Base-by-base conservation (phyloP, 116 monocot species). In the Zostera marina region DNA sequence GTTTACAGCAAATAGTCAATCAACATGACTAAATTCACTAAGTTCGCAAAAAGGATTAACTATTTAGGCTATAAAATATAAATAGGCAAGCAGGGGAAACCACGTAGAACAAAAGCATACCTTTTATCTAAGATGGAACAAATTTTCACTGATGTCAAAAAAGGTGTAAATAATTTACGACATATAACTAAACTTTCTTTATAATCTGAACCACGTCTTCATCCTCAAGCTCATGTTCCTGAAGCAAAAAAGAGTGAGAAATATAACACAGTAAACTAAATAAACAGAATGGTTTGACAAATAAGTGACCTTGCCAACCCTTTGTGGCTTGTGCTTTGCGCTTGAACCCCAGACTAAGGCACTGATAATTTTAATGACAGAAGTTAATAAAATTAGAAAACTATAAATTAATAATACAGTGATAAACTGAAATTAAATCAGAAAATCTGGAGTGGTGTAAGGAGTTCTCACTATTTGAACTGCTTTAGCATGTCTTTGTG, bases 191-290 rank as follows among this genome's bases (percentile, higher is more conserved):
- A 16, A 94, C 72, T 60, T 94, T 94, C 78, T 94, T 94, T 47
- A 94, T 88, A 48, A 94, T 94, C 69, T 94, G 94, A 70, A 94
- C 94, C 8, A 88, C 94, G 61, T 94, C 94, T 70, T 94, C 94
- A 68, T 94, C 94, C 44, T 94, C 88, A 45, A 94, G 84, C 64
- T 88, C 94, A 60, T 94, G 94, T 56, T 94, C 88, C 94, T 88
- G 66, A 44, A 82, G 1, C 13, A 65, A 26, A 67, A 11, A 22
- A 54, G 42, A 54, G 23, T 17, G 58, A 38, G n/a, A 51, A 20
- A 13, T 5, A 15, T 59, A 14, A 59, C 2, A 60, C 32, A 53
- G 22, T 11, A 53, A 52, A 51, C 0, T 41, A 16, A 51, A 44
- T 19, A 7, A 47, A 57, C 7, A 20, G 24, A 19, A 16, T 22